Evolutionary conservation across 2,329 filamentous ascomycete genomes (phyloP), one percentile per base, ranked within the genome.

Genomic region (Colletotrichum sp.): DNA sequence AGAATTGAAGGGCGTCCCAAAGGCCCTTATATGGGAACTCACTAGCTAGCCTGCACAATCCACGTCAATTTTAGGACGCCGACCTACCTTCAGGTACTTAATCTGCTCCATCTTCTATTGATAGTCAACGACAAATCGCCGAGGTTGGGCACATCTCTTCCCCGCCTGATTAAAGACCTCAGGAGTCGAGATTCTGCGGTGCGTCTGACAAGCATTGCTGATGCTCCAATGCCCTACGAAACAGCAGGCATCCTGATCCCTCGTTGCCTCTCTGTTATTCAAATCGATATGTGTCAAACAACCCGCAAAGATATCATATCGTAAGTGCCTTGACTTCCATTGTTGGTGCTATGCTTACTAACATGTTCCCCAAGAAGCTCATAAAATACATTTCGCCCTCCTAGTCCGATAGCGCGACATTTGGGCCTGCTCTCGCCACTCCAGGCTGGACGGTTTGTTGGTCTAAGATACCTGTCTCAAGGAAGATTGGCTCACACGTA

Each of bases 101-200:
- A 44, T n/a, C 19, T 44, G 39, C 39, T 3, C 8, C 36, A 11
- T 44, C 0, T 11, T 44, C 5, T 44, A 44, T 11, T n/a, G 8
- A 9, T 1, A 44, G 1, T 44, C 16, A 19, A 11, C 19, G 39
- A 19, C 6, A 36, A 36, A 15, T 4, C 3, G 3, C 3, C 4
- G 12, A 34, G 6, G 6, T 3, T 15, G 32, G 4, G 1, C 2
- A 7, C 13, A 1, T 34, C 16, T n/a, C 8, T 3, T 44, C 19
- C 39, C 19, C 19, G 19, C 19, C 9, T 4, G 39, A 44, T 39
- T 2, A 1, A 1, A 36, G 34, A 44, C 19, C 39, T n/a, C 19
- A 44, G 0, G 1, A 44, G 19, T 4, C 19, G 1, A n/a, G 9
- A 1, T 12, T 3, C 9, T 12, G 0, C 19, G 3, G 3, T 44